Base-by-base conservation (phyloP, 345 rosid genomes). In the Eucalyptus grandis region DNA sequence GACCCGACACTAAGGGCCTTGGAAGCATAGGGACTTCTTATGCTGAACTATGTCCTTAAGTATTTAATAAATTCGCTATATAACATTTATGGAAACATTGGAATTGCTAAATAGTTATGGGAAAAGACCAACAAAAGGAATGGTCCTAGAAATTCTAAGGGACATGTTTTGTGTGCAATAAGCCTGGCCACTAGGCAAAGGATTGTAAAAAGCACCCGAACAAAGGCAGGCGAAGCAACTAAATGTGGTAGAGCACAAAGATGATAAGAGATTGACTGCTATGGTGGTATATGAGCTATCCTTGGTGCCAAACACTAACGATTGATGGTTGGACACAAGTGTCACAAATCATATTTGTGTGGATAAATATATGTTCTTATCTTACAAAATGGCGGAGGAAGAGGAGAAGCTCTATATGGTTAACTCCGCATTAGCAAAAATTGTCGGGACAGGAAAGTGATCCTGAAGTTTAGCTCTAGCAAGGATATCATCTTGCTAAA, bases 401-500 rank as follows among this genome's bases (percentile, higher is more conserved):
- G 56, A 53, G 24, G 24, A 53, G 10, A 53, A 58, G 1, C 6
- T 26, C 17, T 62, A 2, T 62, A 62, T 62, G 72, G 72, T 4
- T 50, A 53, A 53, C 56, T 62, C 19, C 8, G 1, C 16, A 6
- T 30, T 0, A 30, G 3, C 34, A 30, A 30, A 13, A 30, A 30
- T 62, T 30, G 9, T n/a, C 3, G 1, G 6, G 72, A 30, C 1
- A 62, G 3, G 17, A 62, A 30, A 62, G 72, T 14, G 31, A 62
- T 30, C 2, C 0, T 30, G 34, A 62, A 30, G 9, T 62, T 62
- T n/a, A 62, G 17, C 72, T 62, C 9, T 0, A 6, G 2, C 34
- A 30, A 62, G 31, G 34, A 62, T 8, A 62, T 62, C 17, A 7
- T 2, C 34, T 14, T 14, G 34, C 69, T 24, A 26, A 24, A 11